Evolutionary conservation across 2,329 filamentous ascomycete species (phyloP).

Genomic region (Beauveria varroae): DNA sequence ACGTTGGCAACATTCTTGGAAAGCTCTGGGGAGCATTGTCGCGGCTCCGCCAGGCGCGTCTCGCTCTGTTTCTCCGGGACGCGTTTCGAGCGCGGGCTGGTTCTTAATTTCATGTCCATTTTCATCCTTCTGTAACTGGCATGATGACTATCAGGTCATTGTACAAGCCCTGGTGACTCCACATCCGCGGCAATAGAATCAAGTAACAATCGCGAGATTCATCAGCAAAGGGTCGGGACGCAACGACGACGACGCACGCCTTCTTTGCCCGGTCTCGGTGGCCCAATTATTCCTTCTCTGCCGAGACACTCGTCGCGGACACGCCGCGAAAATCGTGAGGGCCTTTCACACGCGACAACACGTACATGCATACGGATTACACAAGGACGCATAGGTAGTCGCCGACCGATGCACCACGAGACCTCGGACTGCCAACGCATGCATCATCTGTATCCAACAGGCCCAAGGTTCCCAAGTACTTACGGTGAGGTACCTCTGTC

Average conservation of each 20-base stretch:
- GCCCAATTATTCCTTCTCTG: not conserved
- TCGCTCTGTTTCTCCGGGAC: not conserved
- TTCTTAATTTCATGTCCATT: not conserved
- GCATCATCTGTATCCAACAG: not conserved
- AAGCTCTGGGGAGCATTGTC: not conserved
- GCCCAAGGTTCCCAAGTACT: not conserved
- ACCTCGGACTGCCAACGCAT: slow-evolving; percentile 6
- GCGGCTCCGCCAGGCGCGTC: slow-evolving; percentile 1
- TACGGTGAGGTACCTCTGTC: not conserved
- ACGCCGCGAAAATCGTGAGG: not conserved
- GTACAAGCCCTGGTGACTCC: not conserved
- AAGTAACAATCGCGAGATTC: not conserved
- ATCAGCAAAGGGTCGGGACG: not conserved
- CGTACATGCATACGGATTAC: not conserved
- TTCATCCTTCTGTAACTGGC: not conserved
- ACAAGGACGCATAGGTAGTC: not conserved
- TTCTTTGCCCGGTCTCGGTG: not conserved
- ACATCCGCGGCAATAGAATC: not conserved
- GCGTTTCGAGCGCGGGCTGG: not conserved
- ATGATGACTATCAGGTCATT: not conserved
- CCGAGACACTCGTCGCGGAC: slow-evolving; percentile 7
- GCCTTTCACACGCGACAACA: not conserved
- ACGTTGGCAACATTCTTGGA: not conserved
- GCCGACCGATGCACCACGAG: not conserved
- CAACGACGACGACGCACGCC: not conserved